Conservation (phyloP, 1,284 basidiomycete genomes). For the Singerocomus inundabilis region DNA sequence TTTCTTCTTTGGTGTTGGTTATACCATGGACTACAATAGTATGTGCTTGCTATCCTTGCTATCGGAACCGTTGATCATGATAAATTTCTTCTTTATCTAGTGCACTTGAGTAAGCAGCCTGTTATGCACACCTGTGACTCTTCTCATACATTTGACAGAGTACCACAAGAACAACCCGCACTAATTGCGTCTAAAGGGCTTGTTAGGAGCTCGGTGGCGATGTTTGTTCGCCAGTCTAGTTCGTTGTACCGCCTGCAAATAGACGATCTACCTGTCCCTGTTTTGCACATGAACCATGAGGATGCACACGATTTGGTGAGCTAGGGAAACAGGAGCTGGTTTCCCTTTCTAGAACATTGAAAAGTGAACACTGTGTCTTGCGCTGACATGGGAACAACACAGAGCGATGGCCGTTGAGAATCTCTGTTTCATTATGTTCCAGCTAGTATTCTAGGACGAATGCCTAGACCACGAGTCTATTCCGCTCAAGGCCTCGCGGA, state of each 20-base stretch:
- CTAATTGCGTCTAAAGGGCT: slow-evolving; percentile 34
- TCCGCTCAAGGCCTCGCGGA: background rate
- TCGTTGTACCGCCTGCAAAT: slow-evolving; percentile 27
- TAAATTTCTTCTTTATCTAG: slow-evolving; percentile 36
- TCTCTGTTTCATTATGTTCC: background rate
- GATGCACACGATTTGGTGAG: slow-evolving; percentile 3
- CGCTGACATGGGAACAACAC: background rate
- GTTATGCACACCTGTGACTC: slow-evolving; percentile 4
- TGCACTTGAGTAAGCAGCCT: slow-evolving; percentile 71
- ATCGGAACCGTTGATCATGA: slow-evolving; percentile 3
- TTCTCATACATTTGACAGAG: slow-evolving; percentile 47
- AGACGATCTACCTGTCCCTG: slow-evolving; percentile 15
- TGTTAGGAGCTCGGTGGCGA: background rate
- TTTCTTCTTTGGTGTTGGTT: slow-evolving; percentile 79
- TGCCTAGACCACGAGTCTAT: background rate
- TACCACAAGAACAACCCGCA: slow-evolving; percentile 88
- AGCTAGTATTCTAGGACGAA: slow-evolving; percentile 2
- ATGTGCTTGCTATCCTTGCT: slow-evolving; percentile 38
- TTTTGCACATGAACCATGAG: slow-evolving; percentile 14
- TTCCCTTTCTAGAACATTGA: background rate
- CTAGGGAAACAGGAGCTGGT: background rate
- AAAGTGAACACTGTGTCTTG: background rate
- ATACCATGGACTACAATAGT: slow-evolving; percentile 92
- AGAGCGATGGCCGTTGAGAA: background rate
- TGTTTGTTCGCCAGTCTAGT: slow-evolving; percentile 12